Percentiles rank a stretch among this genome's conserved stretches.
Evolutionary conservation across 2,329 filamentous ascomycete species (phyloP).

Genomic region (Xylogone sp.): DNA sequence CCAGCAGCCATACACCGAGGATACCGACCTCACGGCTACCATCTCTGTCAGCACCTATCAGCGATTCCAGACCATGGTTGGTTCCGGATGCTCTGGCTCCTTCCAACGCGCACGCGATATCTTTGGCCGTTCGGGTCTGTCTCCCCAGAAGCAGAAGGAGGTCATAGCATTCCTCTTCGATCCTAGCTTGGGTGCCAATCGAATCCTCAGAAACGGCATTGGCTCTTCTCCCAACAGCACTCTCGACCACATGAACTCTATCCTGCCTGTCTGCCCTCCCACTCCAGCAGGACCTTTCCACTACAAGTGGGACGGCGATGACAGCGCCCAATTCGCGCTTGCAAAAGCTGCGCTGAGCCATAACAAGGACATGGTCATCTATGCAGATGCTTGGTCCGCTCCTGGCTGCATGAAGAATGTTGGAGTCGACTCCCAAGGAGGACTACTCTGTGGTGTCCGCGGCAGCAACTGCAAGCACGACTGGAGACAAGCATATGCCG

Average conservation of each 20-base stretch:
- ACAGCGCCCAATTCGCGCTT: not conserved
- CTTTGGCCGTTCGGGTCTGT: not conserved
- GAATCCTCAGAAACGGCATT: not conserved
- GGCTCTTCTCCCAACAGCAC: constrained; percentile 31
- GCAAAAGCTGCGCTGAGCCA: not conserved
- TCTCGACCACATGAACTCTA: not conserved
- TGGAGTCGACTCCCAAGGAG: not conserved
- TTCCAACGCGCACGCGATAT: not conserved
- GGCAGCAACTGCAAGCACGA: not conserved
- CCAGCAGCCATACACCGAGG: not conserved
- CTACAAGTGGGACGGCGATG: not conserved
- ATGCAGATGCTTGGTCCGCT: not conserved
- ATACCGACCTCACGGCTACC: not conserved
- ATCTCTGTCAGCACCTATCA: not conserved
- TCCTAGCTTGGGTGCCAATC: not conserved
- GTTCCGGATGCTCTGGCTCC: not conserved
- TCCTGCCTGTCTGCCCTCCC: not conserved
- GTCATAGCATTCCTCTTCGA: not conserved
- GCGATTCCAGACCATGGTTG: not conserved
- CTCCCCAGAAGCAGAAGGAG: not conserved
- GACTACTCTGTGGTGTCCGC: not conserved
- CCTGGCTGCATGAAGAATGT: not conserved
- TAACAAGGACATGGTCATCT: not conserved
- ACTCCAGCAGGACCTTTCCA: not conserved
- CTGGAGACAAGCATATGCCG: not conserved